Conservation (phyloP, 2,329 filamentous ascomycete species). For the Salinomyces thailandicus region DNA sequence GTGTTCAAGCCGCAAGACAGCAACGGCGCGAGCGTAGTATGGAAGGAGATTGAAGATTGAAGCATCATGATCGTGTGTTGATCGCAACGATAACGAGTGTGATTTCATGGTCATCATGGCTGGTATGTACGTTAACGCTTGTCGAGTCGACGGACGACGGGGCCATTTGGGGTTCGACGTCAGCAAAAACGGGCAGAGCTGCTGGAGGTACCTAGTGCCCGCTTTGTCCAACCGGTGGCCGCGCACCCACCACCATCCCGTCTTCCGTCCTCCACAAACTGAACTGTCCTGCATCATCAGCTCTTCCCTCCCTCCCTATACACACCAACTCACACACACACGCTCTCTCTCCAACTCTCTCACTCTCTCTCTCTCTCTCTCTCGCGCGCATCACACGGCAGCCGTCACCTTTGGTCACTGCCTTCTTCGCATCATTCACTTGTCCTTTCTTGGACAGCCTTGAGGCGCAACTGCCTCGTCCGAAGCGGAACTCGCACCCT, state of each 20-base stretch:
- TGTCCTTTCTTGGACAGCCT: slow-evolving; percentile 6
- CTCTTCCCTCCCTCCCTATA: neutral
- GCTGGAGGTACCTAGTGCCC: too few species aligned
- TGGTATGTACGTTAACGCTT: too few species aligned
- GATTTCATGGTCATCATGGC: too few species aligned
- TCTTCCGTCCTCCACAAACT: neutral
- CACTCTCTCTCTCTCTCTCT: neutral
- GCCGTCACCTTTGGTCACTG: neutral
- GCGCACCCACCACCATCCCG: neutral
- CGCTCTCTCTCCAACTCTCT: neutral
- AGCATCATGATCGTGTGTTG: too few species aligned
- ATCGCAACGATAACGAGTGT: too few species aligned
- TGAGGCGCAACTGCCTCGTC: slow-evolving; percentile 6
- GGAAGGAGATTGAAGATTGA: too few species aligned
- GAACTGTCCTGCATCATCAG: neutral
- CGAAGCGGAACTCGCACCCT: slow-evolving; percentile 6
- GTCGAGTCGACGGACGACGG: too few species aligned
- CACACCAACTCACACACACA: neutral
- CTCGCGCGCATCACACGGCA: neutral
- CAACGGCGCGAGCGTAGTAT: too few species aligned
- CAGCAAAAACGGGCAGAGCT: too few species aligned
- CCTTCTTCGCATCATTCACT: slow-evolving; percentile 7
- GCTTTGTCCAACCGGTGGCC: too few species aligned
- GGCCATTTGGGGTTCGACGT: too few species aligned
- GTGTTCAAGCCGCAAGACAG: too few species aligned